Evolutionary conservation across 352 stramenopile species (phyloP).

Genomic region (Phytophthora palmivora): DNA sequence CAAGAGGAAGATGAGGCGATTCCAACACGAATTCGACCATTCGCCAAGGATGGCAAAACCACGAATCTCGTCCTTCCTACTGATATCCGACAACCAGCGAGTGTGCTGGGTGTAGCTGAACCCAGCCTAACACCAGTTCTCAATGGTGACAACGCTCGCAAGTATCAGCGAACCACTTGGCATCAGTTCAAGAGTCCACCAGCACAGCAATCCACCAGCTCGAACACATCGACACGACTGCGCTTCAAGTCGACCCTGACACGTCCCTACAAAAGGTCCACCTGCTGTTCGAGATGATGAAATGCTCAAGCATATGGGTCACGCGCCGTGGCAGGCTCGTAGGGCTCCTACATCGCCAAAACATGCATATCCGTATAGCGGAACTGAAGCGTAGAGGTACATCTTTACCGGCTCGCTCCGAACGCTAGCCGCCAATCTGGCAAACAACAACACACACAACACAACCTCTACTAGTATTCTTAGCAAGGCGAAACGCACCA

Average conservation of each 20-base stretch:
- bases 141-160: neutral
- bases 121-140: conserved; percentile 7
- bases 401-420: conserved; percentile 13
- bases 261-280: conserved; percentile 68
- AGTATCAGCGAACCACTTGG: conserved; percentile 2
- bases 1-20: conserved; percentile 1
- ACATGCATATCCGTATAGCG: conserved; percentile 47
- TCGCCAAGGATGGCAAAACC: conserved; percentile 1
- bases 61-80: neutral
- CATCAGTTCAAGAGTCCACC: conserved; percentile 2
- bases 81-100: conserved; percentile 4
- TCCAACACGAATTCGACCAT: neutral
- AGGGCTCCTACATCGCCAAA: conserved; percentile 57
- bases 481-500: conserved; percentile 17
- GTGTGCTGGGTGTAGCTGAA: conserved; percentile 3
- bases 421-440: conserved; percentile 10
- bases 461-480: neutral
- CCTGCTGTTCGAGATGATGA: conserved; percentile 82
- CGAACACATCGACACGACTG: conserved; percentile 51
- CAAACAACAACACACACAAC: conserved; percentile 14
- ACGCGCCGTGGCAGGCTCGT: conserved; percentile 59
- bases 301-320: conserved; percentile 66
- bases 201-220: conserved; percentile 6
- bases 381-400: conserved; percentile 35
- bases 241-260: conserved; percentile 62